Conservation (phyloP, 2,329 filamentous ascomycete genomes). For the Trichoderma atroviride region DNA sequence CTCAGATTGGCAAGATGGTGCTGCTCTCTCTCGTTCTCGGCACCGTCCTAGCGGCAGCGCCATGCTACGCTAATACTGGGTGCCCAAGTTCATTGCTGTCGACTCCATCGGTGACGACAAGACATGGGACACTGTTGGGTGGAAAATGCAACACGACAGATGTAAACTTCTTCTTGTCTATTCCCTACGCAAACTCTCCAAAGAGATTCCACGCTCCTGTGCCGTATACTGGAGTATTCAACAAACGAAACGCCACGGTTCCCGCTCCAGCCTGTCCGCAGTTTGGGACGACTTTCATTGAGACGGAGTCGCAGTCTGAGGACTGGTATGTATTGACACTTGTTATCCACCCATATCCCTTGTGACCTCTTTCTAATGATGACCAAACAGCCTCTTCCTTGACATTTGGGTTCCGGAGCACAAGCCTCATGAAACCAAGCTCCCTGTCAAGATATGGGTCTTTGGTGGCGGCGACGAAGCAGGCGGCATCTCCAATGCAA, state of each 20-base stretch:
- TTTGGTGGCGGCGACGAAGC: slow-evolving; percentile 28
- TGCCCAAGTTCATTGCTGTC: neutral
- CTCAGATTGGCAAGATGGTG: neutral
- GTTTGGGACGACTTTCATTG: slow-evolving; percentile 8
- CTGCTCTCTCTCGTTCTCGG: neutral
- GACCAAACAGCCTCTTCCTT: neutral
- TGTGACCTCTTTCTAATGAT: neutral
- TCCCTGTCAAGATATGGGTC: slow-evolving; percentile 31
- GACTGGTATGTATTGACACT: neutral
- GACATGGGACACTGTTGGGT: neutral
- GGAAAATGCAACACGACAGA: slow-evolving; percentile 10
- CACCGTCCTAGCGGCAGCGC: neutral
- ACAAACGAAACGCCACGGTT: neutral
- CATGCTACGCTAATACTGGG: neutral
- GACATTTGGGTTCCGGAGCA: slow-evolving; percentile 24
- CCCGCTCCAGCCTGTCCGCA: neutral
- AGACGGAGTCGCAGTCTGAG: neutral
- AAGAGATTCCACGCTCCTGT: neutral
- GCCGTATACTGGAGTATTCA: neutral
- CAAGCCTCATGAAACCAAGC: neutral
- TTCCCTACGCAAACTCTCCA: neutral
- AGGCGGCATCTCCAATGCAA: slow-evolving; percentile 25
- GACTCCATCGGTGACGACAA: neutral
- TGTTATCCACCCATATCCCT: neutral
- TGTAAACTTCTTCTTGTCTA: slow-evolving; percentile 6